Base-by-base conservation (phyloP, 2,329 filamentous ascomycete species). In the Aureobasidium subglaciale region DNA sequence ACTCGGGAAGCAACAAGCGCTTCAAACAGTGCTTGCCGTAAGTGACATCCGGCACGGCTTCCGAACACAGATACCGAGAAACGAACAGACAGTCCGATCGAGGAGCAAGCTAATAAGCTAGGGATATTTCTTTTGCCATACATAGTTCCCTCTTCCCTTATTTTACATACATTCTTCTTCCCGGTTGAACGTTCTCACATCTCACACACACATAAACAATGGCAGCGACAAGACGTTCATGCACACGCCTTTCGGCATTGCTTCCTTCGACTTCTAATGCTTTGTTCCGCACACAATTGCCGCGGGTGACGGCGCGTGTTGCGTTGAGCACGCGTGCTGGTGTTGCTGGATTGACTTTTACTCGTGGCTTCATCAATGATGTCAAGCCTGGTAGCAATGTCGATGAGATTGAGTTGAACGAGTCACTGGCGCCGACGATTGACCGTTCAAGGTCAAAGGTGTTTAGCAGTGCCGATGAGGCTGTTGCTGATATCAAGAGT, bases 401-500 rank as follows among this genome's bases (percentile, higher is more conserved):
- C 5, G 48, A 46, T 2, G 22, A 25, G 0, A 22, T 48, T 5
- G 43, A 29, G 13, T 35, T 48, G 43, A 40, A 41, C n/a, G 35
- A 56, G 43, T 18, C 38, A 18, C n/a, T 54, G 22, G 50, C 54
- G 11, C 54, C 54, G 4, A 48, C 29, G 9, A 46, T 48, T 18
- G 41, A 48, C 3, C 61, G 66, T 38, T 64, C 64, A n/a, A 59
- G 63, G 35, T 65, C 63, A 41, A 71, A 71, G 56, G 61, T 71
- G 29, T 70, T 62, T 59, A 62, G 65, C 30, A 66, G 62, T 15
- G 69, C 65, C 11, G 69, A 70, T 57, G 67, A 70, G 56, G 69
- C 69, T 20, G 68, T 71, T 7, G 68, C 68, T 35, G 88, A 93
- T 70, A 85, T 93, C 80, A 84, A 89, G 72, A 78, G 87, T 59